A percentile compares a stretch with the other conserved stretches of the same genome.
Conservation (phyloP, 495 filamentous ascomycete species). For the Podospora didyma region DNA sequence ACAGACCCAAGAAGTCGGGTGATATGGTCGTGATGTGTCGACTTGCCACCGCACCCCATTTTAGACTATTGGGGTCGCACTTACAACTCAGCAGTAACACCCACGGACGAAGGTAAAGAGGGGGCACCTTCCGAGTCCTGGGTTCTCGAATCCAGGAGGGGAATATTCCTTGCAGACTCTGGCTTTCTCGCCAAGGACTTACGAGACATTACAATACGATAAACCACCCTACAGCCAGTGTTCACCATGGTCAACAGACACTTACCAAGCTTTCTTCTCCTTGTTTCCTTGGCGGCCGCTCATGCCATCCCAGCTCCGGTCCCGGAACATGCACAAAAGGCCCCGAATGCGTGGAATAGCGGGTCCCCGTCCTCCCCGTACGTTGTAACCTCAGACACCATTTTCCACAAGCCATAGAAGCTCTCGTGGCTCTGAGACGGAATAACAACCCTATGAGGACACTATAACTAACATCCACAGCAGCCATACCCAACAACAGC, state of each 20-base stretch:
- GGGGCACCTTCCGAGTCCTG: not conserved
- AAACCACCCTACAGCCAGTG: not conserved
- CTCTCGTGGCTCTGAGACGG: not conserved
- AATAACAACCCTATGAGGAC: no score
- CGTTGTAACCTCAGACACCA: not conserved
- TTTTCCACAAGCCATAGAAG: not conserved
- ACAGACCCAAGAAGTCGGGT: not conserved
- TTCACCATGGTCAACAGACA: not conserved
- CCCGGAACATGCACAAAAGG: not conserved
- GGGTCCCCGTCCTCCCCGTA: not conserved
- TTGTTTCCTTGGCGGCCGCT: not conserved
- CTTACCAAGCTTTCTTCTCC: not conserved
- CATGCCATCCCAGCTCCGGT: not conserved
- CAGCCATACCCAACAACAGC: not conserved
- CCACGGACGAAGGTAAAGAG: not conserved
- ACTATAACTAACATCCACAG: not conserved
- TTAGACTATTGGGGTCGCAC: not conserved
- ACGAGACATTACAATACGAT: no score
- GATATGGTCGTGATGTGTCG: not conserved
- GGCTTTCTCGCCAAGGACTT: not conserved
- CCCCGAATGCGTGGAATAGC: not conserved
- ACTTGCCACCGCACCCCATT: not conserved
- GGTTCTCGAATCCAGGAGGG: not conserved
- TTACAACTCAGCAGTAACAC: conserved; percentile 14
- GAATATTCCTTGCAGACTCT: not conserved